Evolutionary conservation across 2,329 filamentous ascomycete genomes (phyloP), one percentile per base, ranked within the genome.

Genomic region (Helotiales sp.): DNA sequence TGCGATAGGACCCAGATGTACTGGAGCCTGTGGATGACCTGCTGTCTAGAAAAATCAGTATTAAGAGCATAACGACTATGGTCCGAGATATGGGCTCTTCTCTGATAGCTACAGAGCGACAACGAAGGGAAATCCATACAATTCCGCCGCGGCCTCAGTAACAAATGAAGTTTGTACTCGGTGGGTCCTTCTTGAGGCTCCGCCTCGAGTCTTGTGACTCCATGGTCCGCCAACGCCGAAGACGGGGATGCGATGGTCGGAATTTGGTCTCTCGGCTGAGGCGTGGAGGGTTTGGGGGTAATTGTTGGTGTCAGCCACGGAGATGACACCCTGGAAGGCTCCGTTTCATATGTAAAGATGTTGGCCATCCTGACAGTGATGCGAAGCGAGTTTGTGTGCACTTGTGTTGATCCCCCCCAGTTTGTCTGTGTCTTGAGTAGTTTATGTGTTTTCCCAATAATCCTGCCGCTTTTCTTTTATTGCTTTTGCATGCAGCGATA

Each of bases 151-250:
- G 91, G 89, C 40, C 93, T 89, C 61, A 97, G 82, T 6, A 98
- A 85, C 6, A 99, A 83, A 80, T 98, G 96, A 50, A 99, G 82
- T 79, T 99, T 99, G 81, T 99, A 99, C 80, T 99, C 96, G 0
- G 93, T 96, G 20, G 96, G 93, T 0, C 96, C 96, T 70, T 96
- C 91, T 77, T 98, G 94, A 6, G 95, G 95, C 78, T 99, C 96
- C 13, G 95, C 90, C 70, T 94, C 90, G 17, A 99, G 82, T 75
- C 90, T 93, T 52, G 89, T 91, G 54, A 96, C 87, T 1, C 85
- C 87, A 77, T 88, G 89, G 64, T 90, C 86, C 4, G 84, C 84
- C 13, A 87, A 80, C 7, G 80, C 82, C 6, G 81, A 76, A 62
- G 78, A 78, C 22, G 76, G 71, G 3, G 68, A 64, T 71, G 67